Percentiles rank a stretch among this genome's conserved stretches.
phyloP scores from a whole-genome alignment of 345 rosid species.

The Syzygium aqueum region DNA sequence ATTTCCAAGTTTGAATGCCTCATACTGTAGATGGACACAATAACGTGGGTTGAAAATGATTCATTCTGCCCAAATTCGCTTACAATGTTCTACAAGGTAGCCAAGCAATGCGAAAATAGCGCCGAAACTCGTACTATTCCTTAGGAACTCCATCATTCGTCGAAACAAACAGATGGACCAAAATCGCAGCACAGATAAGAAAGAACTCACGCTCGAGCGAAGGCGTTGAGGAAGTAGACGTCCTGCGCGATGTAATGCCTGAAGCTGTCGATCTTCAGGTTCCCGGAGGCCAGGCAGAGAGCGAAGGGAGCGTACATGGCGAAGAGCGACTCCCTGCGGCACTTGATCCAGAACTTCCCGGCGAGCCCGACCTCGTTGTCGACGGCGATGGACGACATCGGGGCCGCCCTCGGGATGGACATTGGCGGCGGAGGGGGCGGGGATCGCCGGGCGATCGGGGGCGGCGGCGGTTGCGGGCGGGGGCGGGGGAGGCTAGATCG shows the following conservation, averaged over 20 bases:
- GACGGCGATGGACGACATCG: conserved; percentile 13
- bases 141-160: background rate
- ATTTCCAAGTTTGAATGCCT: background rate
- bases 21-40: background rate
- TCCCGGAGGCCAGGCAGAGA: conserved; percentile 68
- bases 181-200: background rate
- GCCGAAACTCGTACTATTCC: background rate
- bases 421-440: conserved; percentile 19
- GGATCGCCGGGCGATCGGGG: conserved; percentile 18
- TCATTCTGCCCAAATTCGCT: background rate
- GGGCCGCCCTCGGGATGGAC: conserved; percentile 3
- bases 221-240: conserved; percentile 78
- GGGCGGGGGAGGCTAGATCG: background rate
- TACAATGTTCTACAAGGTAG: background rate
- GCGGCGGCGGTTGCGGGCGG: background rate
- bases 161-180: background rate
- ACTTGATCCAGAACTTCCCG: conserved; percentile 68
- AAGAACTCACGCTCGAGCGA: conserved; percentile 73
- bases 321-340: conserved; percentile 45
- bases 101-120: background rate
- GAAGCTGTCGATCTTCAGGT: conserved; percentile 62
- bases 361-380: conserved; percentile 55
- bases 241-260: conserved; percentile 79
- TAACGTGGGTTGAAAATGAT: background rate
- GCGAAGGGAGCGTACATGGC: conserved; percentile 73